A percentile compares a stretch with the other conserved stretches of the same genome.
Conservation (phyloP, 148 eudicot species). For the Suaeda aralocaspica region DNA sequence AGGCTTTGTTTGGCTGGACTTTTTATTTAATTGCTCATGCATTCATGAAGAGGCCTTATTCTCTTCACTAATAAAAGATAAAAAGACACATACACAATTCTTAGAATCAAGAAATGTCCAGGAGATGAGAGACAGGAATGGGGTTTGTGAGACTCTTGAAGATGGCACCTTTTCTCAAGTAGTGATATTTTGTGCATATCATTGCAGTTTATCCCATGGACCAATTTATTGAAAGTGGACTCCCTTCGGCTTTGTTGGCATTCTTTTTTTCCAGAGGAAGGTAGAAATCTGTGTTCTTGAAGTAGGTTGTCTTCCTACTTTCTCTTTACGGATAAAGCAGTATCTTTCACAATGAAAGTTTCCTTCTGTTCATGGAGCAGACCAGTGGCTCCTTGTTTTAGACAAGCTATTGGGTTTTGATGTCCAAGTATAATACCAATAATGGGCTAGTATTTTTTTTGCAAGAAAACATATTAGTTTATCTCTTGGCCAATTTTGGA, state of each 20-base stretch:
- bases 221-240: background rate
- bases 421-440: too few relatives aligned
- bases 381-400: background rate
- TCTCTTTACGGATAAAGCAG: background rate
- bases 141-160: background rate
- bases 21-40: background rate
- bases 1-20: constrained; percentile 2
- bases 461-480: too few relatives aligned
- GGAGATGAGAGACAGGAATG: background rate
- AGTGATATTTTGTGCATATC: background rate
- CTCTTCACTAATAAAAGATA: background rate
- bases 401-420: background rate
- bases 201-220: background rate
- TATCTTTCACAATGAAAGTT: background rate
- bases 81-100: too few relatives aligned
- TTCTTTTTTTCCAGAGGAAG: background rate
- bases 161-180: background rate
- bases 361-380: background rate
- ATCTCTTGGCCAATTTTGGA: too few relatives aligned
- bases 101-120: background rate
- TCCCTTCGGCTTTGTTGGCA: background rate
- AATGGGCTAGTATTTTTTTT: too few relatives aligned
- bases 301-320: background rate
- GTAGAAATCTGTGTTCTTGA: background rate
- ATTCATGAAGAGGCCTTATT: background rate